Evolutionary conservation across 129 eudicot genomes (phyloP).

Genomic region (Helichrysum umbraculigerum): DNA sequence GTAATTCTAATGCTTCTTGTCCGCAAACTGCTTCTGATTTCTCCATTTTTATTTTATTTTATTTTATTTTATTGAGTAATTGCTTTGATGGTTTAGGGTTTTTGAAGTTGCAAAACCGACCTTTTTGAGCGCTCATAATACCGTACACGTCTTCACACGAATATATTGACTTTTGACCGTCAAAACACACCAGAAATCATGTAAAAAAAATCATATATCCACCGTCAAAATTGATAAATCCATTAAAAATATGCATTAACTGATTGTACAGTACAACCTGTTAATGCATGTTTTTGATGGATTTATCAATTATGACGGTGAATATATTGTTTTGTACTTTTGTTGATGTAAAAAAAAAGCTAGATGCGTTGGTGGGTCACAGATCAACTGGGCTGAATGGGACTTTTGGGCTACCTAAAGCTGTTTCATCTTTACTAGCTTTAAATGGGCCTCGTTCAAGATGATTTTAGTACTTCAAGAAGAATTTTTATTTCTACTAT

Average conservation of each 20-base stretch:
- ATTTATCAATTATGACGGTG: too few species aligned
- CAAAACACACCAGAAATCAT: too few species aligned
- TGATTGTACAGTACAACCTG: too few species aligned
- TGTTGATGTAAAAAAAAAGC: too few species aligned
- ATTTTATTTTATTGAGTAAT: neutral
- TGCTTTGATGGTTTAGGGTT: neutral
- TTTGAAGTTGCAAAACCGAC: neutral
- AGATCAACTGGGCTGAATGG: neutral
- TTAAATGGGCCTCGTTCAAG: neutral
- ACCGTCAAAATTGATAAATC: too few species aligned
- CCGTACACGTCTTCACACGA: neutral
- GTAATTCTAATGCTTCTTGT: conserved; percentile 72
- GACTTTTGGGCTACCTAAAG: neutral
- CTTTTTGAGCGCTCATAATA: too few species aligned
- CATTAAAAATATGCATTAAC: too few species aligned
- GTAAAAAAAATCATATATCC: too few species aligned
- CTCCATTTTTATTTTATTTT: conserved; percentile 28
- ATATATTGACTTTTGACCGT: neutral
- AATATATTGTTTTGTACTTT: too few species aligned
- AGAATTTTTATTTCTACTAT: too few species aligned
- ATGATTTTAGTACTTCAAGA: neutral
- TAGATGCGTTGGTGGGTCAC: neutral
- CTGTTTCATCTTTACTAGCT: neutral
- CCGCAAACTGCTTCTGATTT: conserved; percentile 52
- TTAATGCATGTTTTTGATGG: too few species aligned